Percentiles rank a stretch among this genome's conserved stretches.
These are phyloP conservation scores for Erythrophleum fordii DNA, from an alignment of 306 rosid species.

Conservation along the genomic window DNA sequence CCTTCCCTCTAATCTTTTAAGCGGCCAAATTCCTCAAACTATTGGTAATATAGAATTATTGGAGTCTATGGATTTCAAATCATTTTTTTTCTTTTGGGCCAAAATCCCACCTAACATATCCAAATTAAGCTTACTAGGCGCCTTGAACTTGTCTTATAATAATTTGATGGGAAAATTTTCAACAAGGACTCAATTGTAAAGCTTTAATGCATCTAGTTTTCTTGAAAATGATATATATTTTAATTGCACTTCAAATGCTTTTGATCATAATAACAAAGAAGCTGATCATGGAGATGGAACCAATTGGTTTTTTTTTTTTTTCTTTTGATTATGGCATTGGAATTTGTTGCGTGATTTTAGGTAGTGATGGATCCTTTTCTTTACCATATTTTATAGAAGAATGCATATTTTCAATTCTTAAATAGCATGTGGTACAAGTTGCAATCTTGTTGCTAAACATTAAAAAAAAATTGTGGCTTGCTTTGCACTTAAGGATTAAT, in stretches of 20 bases:
- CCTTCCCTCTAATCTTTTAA: background rate
- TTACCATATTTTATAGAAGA: background rate
- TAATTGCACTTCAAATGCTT: background rate
- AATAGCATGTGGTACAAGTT: background rate
- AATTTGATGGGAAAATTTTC: background rate
- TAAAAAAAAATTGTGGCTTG: background rate
- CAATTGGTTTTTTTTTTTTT: background rate
- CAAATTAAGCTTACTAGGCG: background rate
- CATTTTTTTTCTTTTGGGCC: background rate
- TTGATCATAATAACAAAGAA: background rate
- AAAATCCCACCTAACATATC: background rate
- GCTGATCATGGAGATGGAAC: background rate
- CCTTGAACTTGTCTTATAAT: background rate
- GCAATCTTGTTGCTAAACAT: background rate
- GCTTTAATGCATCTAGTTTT: background rate
- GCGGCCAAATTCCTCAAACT: background rate
- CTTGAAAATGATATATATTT: background rate
- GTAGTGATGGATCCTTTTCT: background rate
- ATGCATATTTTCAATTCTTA: background rate
- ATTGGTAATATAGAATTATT: background rate
- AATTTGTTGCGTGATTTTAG: background rate
- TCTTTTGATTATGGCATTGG: background rate
- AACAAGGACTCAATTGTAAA: background rate
- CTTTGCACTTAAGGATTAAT: background rate
- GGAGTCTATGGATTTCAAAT: background rate